Conservation (phyloP, 2,329 filamentous ascomycete species). For the Teratosphaeria gauchensis region DNA sequence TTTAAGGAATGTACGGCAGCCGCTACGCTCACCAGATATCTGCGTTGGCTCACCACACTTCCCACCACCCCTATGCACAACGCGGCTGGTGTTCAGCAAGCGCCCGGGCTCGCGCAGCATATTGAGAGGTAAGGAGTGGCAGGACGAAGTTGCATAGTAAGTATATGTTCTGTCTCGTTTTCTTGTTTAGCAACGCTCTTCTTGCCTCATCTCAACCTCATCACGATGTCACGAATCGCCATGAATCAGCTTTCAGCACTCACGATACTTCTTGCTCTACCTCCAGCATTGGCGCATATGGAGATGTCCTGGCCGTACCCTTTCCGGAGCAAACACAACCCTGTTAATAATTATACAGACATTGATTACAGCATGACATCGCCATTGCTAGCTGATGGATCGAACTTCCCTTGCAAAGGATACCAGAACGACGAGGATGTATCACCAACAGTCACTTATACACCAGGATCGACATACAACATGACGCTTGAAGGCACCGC, state of each 20-base stretch:
- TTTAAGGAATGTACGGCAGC: background rate
- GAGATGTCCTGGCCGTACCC: conserved; percentile 48
- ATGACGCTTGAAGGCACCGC: conserved; percentile 54
- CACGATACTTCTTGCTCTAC: conserved; percentile 7
- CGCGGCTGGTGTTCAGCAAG: background rate
- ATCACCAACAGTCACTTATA: conserved; percentile 50
- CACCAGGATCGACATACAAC: conserved; percentile 52
- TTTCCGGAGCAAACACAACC: conserved; percentile 42
- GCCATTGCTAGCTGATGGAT: conserved; percentile 51
- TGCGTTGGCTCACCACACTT: background rate
- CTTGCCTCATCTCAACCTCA: background rate
- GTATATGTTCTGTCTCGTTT: background rate
- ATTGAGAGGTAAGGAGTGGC: conserved; percentile 3
- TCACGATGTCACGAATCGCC: background rate
- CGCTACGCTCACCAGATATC: background rate
- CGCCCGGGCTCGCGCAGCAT: background rate
- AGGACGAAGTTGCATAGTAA: background rate
- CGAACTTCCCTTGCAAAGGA: conserved; percentile 70
- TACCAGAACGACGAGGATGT: conserved; percentile 45
- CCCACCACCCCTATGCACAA: background rate
- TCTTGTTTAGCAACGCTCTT: background rate
- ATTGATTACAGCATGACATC: conserved; percentile 64
- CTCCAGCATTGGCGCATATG: conserved; percentile 36
- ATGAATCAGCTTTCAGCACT: conserved; percentile 2
- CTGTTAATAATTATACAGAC: conserved; percentile 31